These are phyloP conservation scores for Zelopaecilomyces penicillatus DNA, from an alignment of 2,329 filamentous ascomycete genomes.

Conservation along the genomic window DNA sequence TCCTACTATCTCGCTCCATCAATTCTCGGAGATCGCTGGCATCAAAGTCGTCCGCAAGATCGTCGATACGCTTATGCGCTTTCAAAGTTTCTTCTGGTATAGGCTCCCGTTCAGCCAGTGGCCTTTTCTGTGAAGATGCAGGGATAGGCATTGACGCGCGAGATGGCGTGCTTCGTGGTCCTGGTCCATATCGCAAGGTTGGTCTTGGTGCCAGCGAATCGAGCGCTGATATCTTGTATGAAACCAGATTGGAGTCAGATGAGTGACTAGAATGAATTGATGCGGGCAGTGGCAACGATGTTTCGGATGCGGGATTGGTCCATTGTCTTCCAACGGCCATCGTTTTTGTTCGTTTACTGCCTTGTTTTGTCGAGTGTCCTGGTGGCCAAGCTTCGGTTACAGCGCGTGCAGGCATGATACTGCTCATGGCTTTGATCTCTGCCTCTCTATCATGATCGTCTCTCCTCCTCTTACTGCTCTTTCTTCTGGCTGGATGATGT, in stretches of 20 bases:
- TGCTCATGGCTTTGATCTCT: constrained; percentile 79
- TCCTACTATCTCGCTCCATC: constrained; percentile 79
- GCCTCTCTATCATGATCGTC: constrained; percentile 73
- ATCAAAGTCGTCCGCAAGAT: constrained; percentile 77
- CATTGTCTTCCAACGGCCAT: constrained; percentile 42
- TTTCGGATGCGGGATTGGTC: constrained; percentile 58
- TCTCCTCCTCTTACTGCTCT: constrained; percentile 68
- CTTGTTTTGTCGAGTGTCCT: constrained; percentile 50
- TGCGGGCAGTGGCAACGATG: constrained; percentile 65
- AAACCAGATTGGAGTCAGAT: constrained; percentile 59
- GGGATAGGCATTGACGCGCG: constrained; percentile 38
- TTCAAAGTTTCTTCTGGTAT: constrained; percentile 54
- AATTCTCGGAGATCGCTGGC: constrained; percentile 77
- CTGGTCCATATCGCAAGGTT: constrained; percentile 65
- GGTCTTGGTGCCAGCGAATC: constrained; percentile 80
- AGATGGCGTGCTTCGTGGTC: constrained; percentile 48
- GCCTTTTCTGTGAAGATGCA: constrained; percentile 42
- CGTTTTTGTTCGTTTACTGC: constrained; percentile 58
- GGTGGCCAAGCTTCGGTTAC: constrained; percentile 51
- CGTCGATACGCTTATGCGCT: constrained; percentile 54
- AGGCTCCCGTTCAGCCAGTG: constrained; percentile 40
- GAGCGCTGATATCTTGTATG: constrained; percentile 73
- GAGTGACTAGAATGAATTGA: constrained; percentile 73
- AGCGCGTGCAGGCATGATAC: constrained; percentile 56
- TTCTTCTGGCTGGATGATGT: constrained; percentile 55